Percentiles rank a stretch among this genome's conserved stretches.
These are phyloP conservation scores for Solanum tarijense DNA, from an alignment of 257 asterid genomes.

Conservation along the genomic window DNA sequence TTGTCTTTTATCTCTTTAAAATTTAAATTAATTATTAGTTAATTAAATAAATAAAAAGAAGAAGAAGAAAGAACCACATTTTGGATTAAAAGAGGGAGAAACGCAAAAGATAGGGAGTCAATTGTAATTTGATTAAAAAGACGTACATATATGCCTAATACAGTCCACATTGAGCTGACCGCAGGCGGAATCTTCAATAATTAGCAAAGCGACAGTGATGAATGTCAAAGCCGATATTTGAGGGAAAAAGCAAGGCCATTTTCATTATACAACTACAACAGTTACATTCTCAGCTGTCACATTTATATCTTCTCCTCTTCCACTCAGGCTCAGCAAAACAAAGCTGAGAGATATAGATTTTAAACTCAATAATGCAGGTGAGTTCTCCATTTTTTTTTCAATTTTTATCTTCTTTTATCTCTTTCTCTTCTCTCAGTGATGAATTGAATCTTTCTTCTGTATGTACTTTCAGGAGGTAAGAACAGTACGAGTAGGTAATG, in stretches of 20 bases:
- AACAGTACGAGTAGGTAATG: conserved; percentile 54
- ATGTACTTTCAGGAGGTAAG: conserved; percentile 17
- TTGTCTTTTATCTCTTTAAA: too few relatives aligned
- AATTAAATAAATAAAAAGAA: too few relatives aligned
- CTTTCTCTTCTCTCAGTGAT: background rate
- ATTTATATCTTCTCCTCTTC: background rate
- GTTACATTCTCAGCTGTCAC: background rate
- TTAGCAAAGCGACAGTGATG: background rate
- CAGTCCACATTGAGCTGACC: background rate
- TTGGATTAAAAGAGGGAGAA: background rate
- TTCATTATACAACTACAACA: background rate
- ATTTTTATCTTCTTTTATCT: background rate
- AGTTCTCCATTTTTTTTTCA: background rate
- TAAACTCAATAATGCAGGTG: conserved; percentile 62
- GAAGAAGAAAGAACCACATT: background rate
- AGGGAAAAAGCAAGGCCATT: background rate
- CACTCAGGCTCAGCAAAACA: background rate
- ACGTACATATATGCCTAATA: background rate
- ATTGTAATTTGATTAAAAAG: background rate
- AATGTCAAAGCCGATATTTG: background rate
- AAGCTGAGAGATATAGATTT: conserved; percentile 8
- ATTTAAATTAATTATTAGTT: too few relatives aligned
- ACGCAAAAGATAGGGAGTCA: background rate
- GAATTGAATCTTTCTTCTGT: background rate
- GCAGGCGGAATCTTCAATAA: background rate